Percentiles rank a stretch among this genome's conserved stretches.
phyloP scores from a whole-genome alignment of 805 yeast genomes.

The Yarrowia deformans region DNA sequence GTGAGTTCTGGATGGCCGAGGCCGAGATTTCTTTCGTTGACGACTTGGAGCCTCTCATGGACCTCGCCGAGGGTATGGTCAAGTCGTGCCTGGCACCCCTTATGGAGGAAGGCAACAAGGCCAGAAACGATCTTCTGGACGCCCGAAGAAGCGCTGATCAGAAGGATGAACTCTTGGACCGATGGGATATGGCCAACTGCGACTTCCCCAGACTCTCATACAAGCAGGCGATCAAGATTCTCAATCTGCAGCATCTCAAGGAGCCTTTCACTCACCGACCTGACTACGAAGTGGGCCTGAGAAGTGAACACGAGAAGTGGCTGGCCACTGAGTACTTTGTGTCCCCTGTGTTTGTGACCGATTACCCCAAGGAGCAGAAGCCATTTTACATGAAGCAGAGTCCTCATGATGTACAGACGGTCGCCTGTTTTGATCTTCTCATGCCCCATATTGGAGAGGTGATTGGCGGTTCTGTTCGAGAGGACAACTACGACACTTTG shows the following conservation, averaged over 20 bases:
- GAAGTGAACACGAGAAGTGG: constrained; percentile 91
- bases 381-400: constrained; percentile 88
- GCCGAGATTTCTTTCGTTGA: constrained; percentile 80
- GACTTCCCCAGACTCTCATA: constrained; percentile 79
- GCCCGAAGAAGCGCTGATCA: constrained; percentile 52
- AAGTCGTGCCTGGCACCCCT: constrained; percentile 55
- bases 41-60: constrained; percentile 65
- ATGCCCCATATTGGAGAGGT: constrained; percentile 94
- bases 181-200: constrained; percentile 67
- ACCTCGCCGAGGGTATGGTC: constrained; percentile 74
- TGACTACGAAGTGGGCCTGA: constrained; percentile 74
- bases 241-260: constrained; percentile 42
- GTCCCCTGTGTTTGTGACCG: constrained; percentile 86
- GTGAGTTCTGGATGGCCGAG: constrained; percentile 98
- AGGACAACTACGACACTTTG: constrained; percentile 63
- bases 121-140: constrained; percentile 45
- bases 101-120: constrained; percentile 39
- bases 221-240: constrained; percentile 69
- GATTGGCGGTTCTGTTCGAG: constrained; percentile 94
- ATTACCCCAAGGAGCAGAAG: constrained; percentile 79
- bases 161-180: constrained; percentile 51
- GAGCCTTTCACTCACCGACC: constrained; percentile 56
- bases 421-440: constrained; percentile 87
- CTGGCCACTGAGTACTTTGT: constrained; percentile 67
- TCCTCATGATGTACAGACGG: constrained; percentile 58